Percentiles rank a stretch among this genome's conserved stretches.
Evolutionary conservation across 768 basidiomycete species (phyloP).

Genomic region (Russula foetens): DNA sequence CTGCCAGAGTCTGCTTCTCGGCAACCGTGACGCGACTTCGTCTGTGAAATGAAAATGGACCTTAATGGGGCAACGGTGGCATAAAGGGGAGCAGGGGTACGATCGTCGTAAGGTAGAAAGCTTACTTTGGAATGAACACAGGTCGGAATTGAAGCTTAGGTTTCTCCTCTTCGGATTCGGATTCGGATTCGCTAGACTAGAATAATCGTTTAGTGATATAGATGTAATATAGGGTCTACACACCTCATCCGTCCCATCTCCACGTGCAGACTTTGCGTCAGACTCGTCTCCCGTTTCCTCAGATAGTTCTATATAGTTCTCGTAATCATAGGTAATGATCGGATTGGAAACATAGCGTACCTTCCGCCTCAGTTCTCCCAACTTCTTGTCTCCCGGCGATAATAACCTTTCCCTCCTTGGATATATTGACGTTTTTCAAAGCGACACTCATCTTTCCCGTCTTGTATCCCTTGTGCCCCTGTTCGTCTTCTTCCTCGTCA

Average conservation of each 20-base stretch:
- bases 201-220: slow-evolving; percentile 19
- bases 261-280: slow-evolving; percentile 31
- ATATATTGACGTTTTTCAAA: slow-evolving; percentile 74
- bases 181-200: slow-evolving; percentile 84
- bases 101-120: slow-evolving; percentile 6
- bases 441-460: slow-evolving; percentile 56
- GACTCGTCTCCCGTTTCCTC: slow-evolving; percentile 44
- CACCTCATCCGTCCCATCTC: slow-evolving; percentile 39
- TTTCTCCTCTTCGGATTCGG: slow-evolving; percentile 66
- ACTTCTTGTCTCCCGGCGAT: slow-evolving; percentile 74
- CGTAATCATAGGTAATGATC: slow-evolving; percentile 1
- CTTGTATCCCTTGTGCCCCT: slow-evolving; percentile 12
- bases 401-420: slow-evolving; percentile 70
- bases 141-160: slow-evolving; percentile 79
- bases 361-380: slow-evolving; percentile 54
- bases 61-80: background rate
- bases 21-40: slow-evolving; percentile 67
- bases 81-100: background rate
- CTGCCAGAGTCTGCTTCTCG: slow-evolving; percentile 56
- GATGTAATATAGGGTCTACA: slow-evolving; percentile 17
- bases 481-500: slow-evolving; percentile 37
- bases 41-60: slow-evolving; percentile 31
- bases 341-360: slow-evolving; percentile 26
- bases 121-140: slow-evolving; percentile 91
- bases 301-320: slow-evolving; percentile 24